These are phyloP conservation scores for Eucalyptus tenuipes DNA, from an alignment of 345 rosid species.

Conservation along the genomic window DNA sequence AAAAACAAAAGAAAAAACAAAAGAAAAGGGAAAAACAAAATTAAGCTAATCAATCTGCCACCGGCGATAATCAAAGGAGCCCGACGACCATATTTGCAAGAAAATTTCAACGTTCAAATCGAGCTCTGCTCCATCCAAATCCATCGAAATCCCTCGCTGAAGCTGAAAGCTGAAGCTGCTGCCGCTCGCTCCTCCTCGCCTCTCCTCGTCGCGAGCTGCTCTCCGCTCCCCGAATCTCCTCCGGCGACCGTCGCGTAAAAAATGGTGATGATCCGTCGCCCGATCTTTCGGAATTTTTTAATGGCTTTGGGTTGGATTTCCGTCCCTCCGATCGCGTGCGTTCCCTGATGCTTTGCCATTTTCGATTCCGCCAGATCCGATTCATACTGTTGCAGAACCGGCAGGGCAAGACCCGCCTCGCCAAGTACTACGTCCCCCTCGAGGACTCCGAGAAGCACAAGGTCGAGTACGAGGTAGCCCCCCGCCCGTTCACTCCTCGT, in stretches of 20 bases:
- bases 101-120: neutral
- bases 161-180: neutral
- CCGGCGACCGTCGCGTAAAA: neutral
- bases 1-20: accelerated
- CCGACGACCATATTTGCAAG: neutral
- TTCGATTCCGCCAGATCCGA: conserved; percentile 44
- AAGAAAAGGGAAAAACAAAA: accelerated
- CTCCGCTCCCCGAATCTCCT: neutral
- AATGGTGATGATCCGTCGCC: neutral
- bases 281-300: neutral
- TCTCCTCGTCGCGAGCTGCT: neutral
- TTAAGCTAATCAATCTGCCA: neutral
- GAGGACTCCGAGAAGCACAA: conserved; percentile 98
- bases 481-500: neutral
- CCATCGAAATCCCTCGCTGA: neutral
- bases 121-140: neutral
- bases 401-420: conserved; percentile 99
- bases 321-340: neutral
- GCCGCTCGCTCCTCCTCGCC: neutral
- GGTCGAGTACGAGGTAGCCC: conserved; percentile 78
- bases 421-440: conserved; percentile 94
- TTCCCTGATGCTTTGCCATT: neutral
- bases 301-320: neutral
- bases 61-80: neutral
- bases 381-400: conserved; percentile 94